A percentile compares a stretch with the other conserved stretches of the same genome.
phyloP scores from a whole-genome alignment of 169 alveolate genomes.

The Plasmodium vinckei region DNA sequence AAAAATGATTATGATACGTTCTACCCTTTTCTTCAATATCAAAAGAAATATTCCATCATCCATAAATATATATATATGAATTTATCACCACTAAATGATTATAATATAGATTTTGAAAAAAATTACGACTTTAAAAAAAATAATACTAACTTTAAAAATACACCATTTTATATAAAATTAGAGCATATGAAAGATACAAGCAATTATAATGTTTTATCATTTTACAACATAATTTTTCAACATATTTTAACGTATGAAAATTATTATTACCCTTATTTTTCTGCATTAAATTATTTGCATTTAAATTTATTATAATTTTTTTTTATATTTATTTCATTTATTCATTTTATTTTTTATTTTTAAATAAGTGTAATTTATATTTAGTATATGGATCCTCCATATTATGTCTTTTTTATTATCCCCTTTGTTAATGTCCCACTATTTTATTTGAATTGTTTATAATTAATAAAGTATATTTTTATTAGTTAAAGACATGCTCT shows the following conservation, averaged over 20 bases:
- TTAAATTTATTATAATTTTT: not conserved
- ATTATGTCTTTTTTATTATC: not conserved
- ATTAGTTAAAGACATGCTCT: not conserved
- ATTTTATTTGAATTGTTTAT: not conserved
- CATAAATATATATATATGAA: slow-evolving; percentile 52
- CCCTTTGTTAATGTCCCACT: not conserved
- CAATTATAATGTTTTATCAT: slow-evolving; percentile 37
- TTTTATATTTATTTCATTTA: not conserved
- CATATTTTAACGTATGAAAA: slow-evolving; percentile 40
- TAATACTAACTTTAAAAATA: slow-evolving; percentile 14
- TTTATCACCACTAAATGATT: slow-evolving; percentile 58
- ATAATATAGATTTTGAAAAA: slow-evolving; percentile 56
- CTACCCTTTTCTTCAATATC: slow-evolving; percentile 35
- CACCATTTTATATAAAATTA: slow-evolving; percentile 56
- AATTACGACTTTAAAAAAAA: slow-evolving; percentile 39
- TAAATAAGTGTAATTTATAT: not conserved
- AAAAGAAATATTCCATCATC: slow-evolving; percentile 49
- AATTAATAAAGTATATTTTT: not conserved
- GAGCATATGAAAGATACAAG: slow-evolving; percentile 1
- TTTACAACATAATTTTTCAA: slow-evolving; percentile 56
- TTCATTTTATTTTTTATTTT: not conserved
- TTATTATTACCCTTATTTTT: slow-evolving; percentile 66
- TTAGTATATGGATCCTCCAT: not conserved
- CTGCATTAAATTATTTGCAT: slow-evolving; percentile 37
- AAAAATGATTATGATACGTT: slow-evolving; percentile 18